Conservation (phyloP, 805 yeast species). For the Metschnikowia henanensis region DNA sequence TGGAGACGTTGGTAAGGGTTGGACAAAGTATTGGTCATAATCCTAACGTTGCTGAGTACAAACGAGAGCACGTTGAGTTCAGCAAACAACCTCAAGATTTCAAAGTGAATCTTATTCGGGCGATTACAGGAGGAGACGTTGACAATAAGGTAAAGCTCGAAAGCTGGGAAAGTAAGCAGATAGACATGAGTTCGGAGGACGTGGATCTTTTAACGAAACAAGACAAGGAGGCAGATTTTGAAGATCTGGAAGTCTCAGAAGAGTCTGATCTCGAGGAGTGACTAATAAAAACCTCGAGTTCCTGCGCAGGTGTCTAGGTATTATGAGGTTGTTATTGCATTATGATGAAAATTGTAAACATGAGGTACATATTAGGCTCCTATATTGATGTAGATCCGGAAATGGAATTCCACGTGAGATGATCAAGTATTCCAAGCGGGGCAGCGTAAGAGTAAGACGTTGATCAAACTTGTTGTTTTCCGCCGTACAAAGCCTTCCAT, state of each 20-base stretch:
- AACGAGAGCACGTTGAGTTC: slow-evolving; percentile 47
- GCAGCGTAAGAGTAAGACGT: too few species aligned
- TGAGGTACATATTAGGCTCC: too few species aligned
- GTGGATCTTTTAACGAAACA: slow-evolving; percentile 20
- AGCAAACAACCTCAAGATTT: slow-evolving; percentile 46
- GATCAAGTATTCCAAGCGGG: too few species aligned
- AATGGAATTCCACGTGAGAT: not conserved
- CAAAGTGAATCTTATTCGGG: slow-evolving; percentile 52
- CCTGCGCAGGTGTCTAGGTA: too few species aligned
- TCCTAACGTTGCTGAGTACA: slow-evolving; percentile 47
- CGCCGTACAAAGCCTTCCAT: slow-evolving; percentile 89
- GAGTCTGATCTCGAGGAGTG: not conserved
- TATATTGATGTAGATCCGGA: too few species aligned
- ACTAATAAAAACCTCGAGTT: too few species aligned
- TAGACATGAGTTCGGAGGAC: slow-evolving; percentile 25
- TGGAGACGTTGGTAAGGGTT: slow-evolving; percentile 83
- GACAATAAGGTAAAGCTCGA: slow-evolving; percentile 29
- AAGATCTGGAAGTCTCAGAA: not conserved
- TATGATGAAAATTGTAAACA: too few species aligned
- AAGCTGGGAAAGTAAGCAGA: slow-evolving; percentile 39
- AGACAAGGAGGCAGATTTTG: slow-evolving; percentile 14
- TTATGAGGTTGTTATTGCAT: too few species aligned
- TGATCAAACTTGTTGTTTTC: slow-evolving; percentile 49
- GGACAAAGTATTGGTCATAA: slow-evolving; percentile 92
- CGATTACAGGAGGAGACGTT: slow-evolving; percentile 56